Base-by-base conservation (phyloP, 345 rosid species). In the Turnera subulata region DNA sequence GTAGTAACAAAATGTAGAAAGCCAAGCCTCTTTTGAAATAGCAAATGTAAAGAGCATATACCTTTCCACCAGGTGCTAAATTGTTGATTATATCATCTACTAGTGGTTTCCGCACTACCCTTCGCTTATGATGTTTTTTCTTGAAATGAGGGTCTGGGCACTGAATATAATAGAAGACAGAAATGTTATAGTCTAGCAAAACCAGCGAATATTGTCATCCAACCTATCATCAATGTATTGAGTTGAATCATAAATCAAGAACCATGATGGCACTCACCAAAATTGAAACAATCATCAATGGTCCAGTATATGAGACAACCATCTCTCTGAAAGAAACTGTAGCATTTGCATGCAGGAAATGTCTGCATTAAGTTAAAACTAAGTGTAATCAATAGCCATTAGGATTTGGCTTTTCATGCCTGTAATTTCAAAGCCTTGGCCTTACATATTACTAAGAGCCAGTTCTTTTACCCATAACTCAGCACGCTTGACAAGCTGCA, bases 61-160 rank as follows among this genome's bases (percentile, higher is more conserved):
- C 96, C 86, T 89, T 83, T 65, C 98, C 98, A 6, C 86, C 91
- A 5, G 84, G 84, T 42, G 33, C 68, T 67, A 92, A 76, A 65
- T 66, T 72, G 48, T 56, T 56, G n/a, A 84, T 49, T 33, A 86
- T 80, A 62, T 82, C 74, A 65, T 80, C 78, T 17, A 92, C 89
- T 51, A 86, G 73, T 51, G 91, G 79, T 78, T 83, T 82, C 64
- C 83, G 98, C 48, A 89, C 73, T 50, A 92, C 93, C 70, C 98
- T 82, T 82, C 96, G 78, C 83, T 92, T 92, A 12, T 73, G 95
- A 77, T 92, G 91, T 61, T 81, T 78, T 76, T 81, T 89, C 86
- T 92, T 92, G 84, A 89, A 89, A 80, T 92, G 95, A 50, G 98
- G 98, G 64, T 92, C 96, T 6, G 96, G 96, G 52, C 96, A 92